phyloP scores from a whole-genome alignment of 768 basidiomycete species.

The Leucocoprinus sp. region DNA sequence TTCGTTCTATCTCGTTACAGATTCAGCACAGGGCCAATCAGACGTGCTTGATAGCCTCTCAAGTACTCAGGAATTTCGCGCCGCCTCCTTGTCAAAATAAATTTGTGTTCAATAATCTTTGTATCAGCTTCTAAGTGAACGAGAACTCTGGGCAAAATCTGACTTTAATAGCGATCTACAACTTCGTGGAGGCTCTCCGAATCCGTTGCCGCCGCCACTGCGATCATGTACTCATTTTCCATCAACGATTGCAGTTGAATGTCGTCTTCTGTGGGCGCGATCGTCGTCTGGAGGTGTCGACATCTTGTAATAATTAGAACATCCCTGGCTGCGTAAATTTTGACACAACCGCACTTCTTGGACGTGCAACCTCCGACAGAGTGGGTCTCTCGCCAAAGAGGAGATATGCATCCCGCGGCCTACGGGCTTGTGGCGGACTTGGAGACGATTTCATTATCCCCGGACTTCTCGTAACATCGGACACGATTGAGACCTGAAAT shows the following conservation, averaged over 20 bases:
- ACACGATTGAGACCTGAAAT: background rate
- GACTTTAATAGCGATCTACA: constrained; percentile 6
- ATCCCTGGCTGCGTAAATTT: background rate
- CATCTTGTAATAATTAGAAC: background rate
- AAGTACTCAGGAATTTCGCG: background rate
- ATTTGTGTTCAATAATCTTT: constrained; percentile 6
- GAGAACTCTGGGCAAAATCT: constrained; percentile 3
- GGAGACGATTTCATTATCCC: constrained; percentile 5
- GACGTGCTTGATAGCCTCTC: constrained; percentile 7
- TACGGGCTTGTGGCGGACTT: constrained; percentile 4
- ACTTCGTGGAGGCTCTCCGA: background rate
- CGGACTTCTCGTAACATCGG: background rate
- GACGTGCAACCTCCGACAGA: background rate
- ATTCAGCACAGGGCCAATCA: constrained; percentile 7
- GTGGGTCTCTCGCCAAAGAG: background rate
- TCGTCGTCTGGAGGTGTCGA: background rate
- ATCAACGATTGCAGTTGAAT: background rate
- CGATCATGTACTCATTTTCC: background rate
- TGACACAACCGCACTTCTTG: background rate
- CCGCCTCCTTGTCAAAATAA: constrained; percentile 4
- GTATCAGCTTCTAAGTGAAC: constrained; percentile 1
- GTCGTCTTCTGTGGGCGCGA: background rate
- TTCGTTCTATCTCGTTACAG: constrained; percentile 3
- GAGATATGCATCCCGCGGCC: constrained; percentile 6
- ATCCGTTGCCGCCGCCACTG: constrained; percentile 5